Evolutionary conservation across 163 green algal species (phyloP), one percentile per base, ranked within the genome.

Genomic region (Scenedesmus sp.): DNA sequence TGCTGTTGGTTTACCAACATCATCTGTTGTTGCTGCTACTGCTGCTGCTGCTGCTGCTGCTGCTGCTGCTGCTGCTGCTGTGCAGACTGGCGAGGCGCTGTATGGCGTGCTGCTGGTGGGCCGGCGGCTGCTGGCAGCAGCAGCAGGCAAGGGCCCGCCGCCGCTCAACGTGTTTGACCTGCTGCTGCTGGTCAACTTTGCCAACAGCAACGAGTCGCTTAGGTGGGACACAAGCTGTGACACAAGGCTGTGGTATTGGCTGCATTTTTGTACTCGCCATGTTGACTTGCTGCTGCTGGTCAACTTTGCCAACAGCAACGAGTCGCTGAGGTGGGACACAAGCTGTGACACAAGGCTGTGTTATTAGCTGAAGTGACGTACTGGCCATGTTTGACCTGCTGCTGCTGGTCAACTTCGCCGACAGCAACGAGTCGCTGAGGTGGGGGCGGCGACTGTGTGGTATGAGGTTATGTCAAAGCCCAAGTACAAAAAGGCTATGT

Each of bases 111-210:
- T 97, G 16, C 92, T 94, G 67, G 87, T 87, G 0, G 94, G 87
- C 1, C 70, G 81, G 2, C 59, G 77, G 15, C 82, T 96, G 52
- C 64, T 96, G 12, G 88, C 90, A 4, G 46, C 93, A 67, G 88
- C 82, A 12, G 15, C 90, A 13, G 93, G 93, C 56, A 73, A 89
- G 26, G 74, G 86, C 0, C 89, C 94, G 55, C 91, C 94, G 3
- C 74, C 92, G 0, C 88, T 97, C 34, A 87, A 96, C 70, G 92
- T 94, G n/a, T 93, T 95, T 88, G 97, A 98, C 84, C 60, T 98
- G 70, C 92, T 98, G 89, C 93, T 98, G 84, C 89, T 98, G 7
- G 74, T 94, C 70, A 99, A 98, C 93, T 97, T 98, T 54, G 86
- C 97, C n/a, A 90, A 70, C 4, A 95, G 93, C 86, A 96, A 95